phyloP scores from a whole-genome alignment of 2,329 filamentous ascomycete genomes.

The Colletotrichum chlorophyti region DNA sequence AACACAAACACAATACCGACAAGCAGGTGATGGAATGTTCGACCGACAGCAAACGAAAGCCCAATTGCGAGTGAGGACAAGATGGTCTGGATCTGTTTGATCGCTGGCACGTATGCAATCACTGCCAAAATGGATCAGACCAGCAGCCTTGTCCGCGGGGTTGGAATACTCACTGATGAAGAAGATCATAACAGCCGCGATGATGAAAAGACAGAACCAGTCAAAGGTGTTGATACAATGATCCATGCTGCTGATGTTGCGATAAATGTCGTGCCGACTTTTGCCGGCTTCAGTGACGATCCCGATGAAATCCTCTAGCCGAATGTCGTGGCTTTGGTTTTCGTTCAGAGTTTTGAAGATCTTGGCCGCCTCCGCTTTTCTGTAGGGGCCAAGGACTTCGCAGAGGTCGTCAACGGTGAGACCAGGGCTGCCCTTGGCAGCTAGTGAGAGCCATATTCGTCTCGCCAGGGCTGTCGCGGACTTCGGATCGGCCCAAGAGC shows the following conservation, averaged over 20 bases:
- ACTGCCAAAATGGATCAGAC: slow-evolving; percentile 13
- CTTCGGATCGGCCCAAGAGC: slow-evolving; percentile 34
- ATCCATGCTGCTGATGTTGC: slow-evolving; percentile 35
- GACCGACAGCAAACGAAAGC: slow-evolving; percentile 76
- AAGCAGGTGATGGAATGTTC: slow-evolving; percentile 73
- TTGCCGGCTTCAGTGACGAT: slow-evolving; percentile 35
- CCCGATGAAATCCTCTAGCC: slow-evolving; percentile 37
- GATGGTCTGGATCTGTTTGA: slow-evolving; percentile 37
- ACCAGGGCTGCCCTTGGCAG: slow-evolving; percentile 30
- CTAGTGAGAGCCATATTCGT: slow-evolving; percentile 39
- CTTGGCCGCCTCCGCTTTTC: slow-evolving; percentile 31
- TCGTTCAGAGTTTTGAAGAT: slow-evolving; percentile 32
- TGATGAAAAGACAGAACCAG: slow-evolving; percentile 34
- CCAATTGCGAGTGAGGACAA: slow-evolving; percentile 45
- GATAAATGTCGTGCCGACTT: slow-evolving; percentile 35
- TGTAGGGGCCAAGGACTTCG: slow-evolving; percentile 36
- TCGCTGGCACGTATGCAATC: slow-evolving; percentile 33
- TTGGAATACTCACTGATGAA: slow-evolving; percentile 32
- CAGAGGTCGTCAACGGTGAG: slow-evolving; percentile 33
- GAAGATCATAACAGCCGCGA: slow-evolving; percentile 35
- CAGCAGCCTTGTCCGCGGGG: background rate
- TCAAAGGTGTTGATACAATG: slow-evolving; percentile 39
- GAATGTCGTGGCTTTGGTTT: slow-evolving; percentile 35
- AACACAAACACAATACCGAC: slow-evolving; percentile 76
- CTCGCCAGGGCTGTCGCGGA: slow-evolving; percentile 35